Conservation (phyloP, 2,329 filamentous ascomycete genomes). For the Dactylellina sp. region DNA sequence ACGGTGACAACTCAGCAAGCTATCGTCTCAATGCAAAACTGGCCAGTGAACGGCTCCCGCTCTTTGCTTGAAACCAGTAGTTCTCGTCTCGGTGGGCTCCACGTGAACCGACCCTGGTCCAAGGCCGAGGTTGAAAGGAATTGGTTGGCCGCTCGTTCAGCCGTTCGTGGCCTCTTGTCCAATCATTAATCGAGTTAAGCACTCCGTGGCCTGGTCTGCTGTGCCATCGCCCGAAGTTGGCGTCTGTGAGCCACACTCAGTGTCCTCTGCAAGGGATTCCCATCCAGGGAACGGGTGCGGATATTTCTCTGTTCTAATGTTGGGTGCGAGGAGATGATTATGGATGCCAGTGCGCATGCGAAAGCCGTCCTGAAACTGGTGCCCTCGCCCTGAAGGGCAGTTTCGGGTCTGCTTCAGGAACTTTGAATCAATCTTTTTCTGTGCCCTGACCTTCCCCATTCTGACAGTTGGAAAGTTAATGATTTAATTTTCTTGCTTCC, state of each 20-base stretch:
- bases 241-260: conserved; percentile 54
- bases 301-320: conserved; percentile 43
- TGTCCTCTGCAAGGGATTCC: conserved; percentile 41
- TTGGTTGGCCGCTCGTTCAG: conserved; percentile 49
- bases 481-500: conserved; percentile 10
- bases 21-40: conserved; percentile 57
- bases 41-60: conserved; percentile 51
- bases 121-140: conserved; percentile 48
- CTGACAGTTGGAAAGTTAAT: conserved; percentile 21
- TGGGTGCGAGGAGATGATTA: conserved; percentile 21
- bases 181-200: conserved; percentile 53
- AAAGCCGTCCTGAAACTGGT: conserved; percentile 29
- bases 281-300: conserved; percentile 32
- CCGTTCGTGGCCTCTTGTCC: conserved; percentile 48
- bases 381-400: conserved; percentile 44
- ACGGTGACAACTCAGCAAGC: conserved; percentile 58
- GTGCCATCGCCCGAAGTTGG: conserved; percentile 54
- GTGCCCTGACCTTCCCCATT: conserved; percentile 52
- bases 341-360: background rate
- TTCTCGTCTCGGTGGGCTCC: conserved; percentile 53
- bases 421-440: conserved; percentile 20
- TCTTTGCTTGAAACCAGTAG: conserved; percentile 55
- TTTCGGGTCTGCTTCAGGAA: conserved; percentile 55
- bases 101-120: conserved; percentile 54
- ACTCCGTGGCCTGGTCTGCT: conserved; percentile 46